Percentiles rank a stretch among this genome's conserved stretches.
Conservation (phyloP, 139 green algal genomes). For the Chlorella sp. region DNA sequence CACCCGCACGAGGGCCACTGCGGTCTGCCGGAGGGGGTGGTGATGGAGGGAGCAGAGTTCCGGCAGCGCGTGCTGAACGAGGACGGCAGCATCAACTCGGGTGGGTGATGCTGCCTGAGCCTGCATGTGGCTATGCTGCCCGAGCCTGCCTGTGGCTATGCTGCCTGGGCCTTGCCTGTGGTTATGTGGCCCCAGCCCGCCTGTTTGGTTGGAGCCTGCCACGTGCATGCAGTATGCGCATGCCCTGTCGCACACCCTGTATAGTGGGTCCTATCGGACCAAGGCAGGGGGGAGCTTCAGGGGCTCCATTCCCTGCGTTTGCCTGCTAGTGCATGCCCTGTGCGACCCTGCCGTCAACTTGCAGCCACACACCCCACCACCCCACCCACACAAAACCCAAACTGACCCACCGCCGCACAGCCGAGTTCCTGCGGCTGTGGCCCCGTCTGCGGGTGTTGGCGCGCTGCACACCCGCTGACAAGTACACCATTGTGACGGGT, state of each 20-base stretch:
- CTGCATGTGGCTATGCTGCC: background rate
- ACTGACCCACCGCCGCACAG: background rate
- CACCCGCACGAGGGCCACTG: too few relatives aligned
- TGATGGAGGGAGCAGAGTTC: slow-evolving; percentile 77
- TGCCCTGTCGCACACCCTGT: too few relatives aligned
- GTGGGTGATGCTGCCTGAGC: background rate
- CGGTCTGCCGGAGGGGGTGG: slow-evolving; percentile 1
- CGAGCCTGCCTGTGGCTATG: background rate
- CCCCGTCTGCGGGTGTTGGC: slow-evolving; percentile 85
- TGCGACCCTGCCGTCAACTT: too few relatives aligned
- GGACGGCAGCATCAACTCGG: slow-evolving; percentile 68
- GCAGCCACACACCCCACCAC: too few relatives aligned
- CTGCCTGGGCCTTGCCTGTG: background rate
- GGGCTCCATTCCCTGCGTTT: too few relatives aligned
- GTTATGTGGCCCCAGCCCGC: background rate
- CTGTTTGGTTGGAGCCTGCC: too few relatives aligned
- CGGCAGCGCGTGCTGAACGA: slow-evolving; percentile 51
- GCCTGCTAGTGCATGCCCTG: too few relatives aligned
- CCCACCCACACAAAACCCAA: too few relatives aligned
- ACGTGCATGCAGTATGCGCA: background rate
- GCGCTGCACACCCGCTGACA: slow-evolving; percentile 91
- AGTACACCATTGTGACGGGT: slow-evolving; percentile 83
- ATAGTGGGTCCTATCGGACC: too few relatives aligned
- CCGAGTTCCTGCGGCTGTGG: slow-evolving; percentile 70
- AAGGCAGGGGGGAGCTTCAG: too few relatives aligned